Evolutionary conservation across 768 basidiomycete species (phyloP).

Genomic region (Thelephora ganbajun): DNA sequence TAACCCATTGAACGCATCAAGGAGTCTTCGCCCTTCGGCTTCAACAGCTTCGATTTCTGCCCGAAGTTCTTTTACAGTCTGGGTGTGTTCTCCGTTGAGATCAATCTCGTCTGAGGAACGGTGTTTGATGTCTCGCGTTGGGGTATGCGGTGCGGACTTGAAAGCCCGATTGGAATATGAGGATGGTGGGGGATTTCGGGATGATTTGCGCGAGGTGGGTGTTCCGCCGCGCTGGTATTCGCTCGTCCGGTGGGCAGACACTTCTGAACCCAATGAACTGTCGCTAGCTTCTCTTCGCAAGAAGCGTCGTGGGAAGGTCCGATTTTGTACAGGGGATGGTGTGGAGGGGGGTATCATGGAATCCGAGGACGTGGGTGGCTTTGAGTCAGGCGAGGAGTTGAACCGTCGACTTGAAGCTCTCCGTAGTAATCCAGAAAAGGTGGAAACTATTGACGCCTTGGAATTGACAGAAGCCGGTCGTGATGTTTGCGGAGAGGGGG

Average conservation of each 20-base stretch:
- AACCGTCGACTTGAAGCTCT: constrained; percentile 18
- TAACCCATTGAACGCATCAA: constrained; percentile 72
- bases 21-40: constrained; percentile 51
- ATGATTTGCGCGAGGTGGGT: constrained; percentile 2
- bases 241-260: constrained; percentile 21
- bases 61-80: constrained; percentile 48
- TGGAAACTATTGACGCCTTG: constrained; percentile 19
- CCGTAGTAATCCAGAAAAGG: constrained; percentile 21
- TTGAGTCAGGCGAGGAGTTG: constrained; percentile 10
- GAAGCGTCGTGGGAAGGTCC: constrained; percentile 16
- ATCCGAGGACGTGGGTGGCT: constrained; percentile 15
- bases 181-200: constrained; percentile 7
- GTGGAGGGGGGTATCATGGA: constrained; percentile 15
- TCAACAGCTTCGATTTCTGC: constrained; percentile 56
- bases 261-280: constrained; percentile 26
- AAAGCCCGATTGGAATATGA: constrained; percentile 9
- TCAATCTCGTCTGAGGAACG: constrained; percentile 15
- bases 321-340: constrained; percentile 7
- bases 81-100: constrained; percentile 41
- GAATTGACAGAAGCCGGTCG: constrained; percentile 20
- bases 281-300: constrained; percentile 37
- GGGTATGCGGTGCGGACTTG: constrained; percentile 10
- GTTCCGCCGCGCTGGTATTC: constrained; percentile 11
- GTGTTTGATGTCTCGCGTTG: constrained; percentile 10
- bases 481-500: constrained; percentile 3